These are phyloP conservation scores for Blepharisma undulans DNA, from an alignment of 169 alveolate species.

Conservation along the genomic window DNA sequence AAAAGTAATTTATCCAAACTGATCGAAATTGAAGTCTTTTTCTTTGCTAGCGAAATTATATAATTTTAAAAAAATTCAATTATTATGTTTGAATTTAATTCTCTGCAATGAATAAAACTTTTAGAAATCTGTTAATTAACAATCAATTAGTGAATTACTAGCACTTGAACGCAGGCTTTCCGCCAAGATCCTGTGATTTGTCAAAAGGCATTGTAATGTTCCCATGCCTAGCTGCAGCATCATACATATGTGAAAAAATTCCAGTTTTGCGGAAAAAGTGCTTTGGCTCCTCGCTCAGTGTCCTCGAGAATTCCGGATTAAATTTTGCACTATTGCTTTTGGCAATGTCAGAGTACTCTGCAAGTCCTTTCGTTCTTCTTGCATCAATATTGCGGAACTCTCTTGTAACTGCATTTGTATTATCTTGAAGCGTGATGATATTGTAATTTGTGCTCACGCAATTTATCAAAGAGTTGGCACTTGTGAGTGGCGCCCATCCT, in stretches of 20 bases:
- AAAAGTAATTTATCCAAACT: too few relatives aligned
- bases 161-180: conserved; percentile 32
- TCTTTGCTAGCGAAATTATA: too few relatives aligned
- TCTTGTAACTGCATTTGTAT: conserved; percentile 37
- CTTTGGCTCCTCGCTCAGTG: conserved; percentile 54
- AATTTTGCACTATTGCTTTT: conserved; percentile 53
- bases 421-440: conserved; percentile 26
- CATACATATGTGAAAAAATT: conserved; percentile 75
- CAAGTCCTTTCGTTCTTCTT: conserved; percentile 63
- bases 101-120: too few relatives aligned
- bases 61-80: too few relatives aligned
- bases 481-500: conserved; percentile 2
- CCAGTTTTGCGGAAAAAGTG: conserved; percentile 67
- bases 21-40: too few relatives aligned
- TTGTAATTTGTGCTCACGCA: background rate
- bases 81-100: too few relatives aligned
- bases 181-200: background rate
- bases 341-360: conserved; percentile 61
- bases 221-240: conserved; percentile 83
- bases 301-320: conserved; percentile 53
- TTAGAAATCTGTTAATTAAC: too few relatives aligned
- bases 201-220: conserved; percentile 45
- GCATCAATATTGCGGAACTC: conserved; percentile 43
- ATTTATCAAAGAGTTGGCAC: background rate
- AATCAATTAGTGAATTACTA: background rate